Evolutionary conservation across 768 basidiomycete species (phyloP).

Genomic region (Lactarius sanguifluus): DNA sequence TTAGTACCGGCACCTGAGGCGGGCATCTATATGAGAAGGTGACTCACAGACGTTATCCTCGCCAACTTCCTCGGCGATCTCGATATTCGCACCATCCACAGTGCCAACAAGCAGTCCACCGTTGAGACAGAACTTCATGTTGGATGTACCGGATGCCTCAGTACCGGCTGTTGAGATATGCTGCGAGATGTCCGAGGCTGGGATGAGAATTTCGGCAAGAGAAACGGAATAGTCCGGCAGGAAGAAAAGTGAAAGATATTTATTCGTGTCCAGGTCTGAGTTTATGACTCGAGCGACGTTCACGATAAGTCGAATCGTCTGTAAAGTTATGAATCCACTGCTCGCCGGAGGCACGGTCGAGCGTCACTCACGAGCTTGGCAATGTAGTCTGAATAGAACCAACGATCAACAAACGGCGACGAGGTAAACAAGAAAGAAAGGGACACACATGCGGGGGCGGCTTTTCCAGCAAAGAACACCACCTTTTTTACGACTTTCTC

Average conservation of each 20-base stretch:
- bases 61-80: slow-evolving; percentile 95
- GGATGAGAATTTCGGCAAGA: slow-evolving; percentile 79
- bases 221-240: slow-evolving; percentile 93
- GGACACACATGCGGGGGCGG: slow-evolving; percentile 83
- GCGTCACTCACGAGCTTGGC: slow-evolving; percentile 69
- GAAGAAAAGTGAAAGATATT: slow-evolving; percentile 89
- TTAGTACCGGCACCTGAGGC: slow-evolving; percentile 10
- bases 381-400: slow-evolving; percentile 62
- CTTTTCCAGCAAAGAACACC: slow-evolving; percentile 97
- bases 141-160: slow-evolving; percentile 79
- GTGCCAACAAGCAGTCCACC: slow-evolving; percentile 89
- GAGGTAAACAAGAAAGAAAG: not conserved
- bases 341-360: not conserved
- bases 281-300: slow-evolving; percentile 82
- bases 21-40: not conserved
- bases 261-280: slow-evolving; percentile 82
- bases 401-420: slow-evolving; percentile 22
- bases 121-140: slow-evolving; percentile 90
- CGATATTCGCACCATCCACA: slow-evolving; percentile 92
- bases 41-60: slow-evolving; percentile 87
- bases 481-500: slow-evolving; percentile 83
- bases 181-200: slow-evolving; percentile 92
- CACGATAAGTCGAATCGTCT: slow-evolving; percentile 92
- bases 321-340: slow-evolving; percentile 7
- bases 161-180: slow-evolving; percentile 98